A percentile compares a stretch with the other conserved stretches of the same genome.
These are phyloP conservation scores for Elsinoe batatas DNA, from an alignment of 2,329 filamentous ascomycete genomes.

Conservation along the genomic window DNA sequence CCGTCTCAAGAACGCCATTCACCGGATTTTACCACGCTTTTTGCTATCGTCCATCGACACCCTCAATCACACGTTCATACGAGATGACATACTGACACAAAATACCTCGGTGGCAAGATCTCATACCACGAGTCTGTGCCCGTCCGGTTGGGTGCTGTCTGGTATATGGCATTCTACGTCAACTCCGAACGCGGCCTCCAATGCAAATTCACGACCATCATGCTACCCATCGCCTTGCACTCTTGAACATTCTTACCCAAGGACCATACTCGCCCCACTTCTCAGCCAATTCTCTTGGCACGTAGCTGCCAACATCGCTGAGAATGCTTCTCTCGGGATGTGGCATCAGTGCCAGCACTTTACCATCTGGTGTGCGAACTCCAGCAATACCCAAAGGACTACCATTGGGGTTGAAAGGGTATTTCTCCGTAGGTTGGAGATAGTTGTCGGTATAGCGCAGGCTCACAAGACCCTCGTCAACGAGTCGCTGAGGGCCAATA, in stretches of 20 bases:
- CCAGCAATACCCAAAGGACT: slow-evolving; percentile 73
- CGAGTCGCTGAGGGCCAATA: slow-evolving; percentile 44
- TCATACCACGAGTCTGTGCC: too few species aligned
- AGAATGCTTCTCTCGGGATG: slow-evolving; percentile 86
- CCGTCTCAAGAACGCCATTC: too few species aligned
- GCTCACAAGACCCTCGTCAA: slow-evolving; percentile 59
- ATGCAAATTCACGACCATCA: slow-evolving; percentile 7
- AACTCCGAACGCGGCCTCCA: too few species aligned
- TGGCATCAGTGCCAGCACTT: slow-evolving; percentile 84
- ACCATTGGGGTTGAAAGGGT: slow-evolving; percentile 85
- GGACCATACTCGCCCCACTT: slow-evolving; percentile 75
- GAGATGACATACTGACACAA: too few species aligned
- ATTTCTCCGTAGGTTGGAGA: slow-evolving; percentile 63
- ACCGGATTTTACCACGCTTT: too few species aligned
- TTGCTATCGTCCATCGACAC: too few species aligned
- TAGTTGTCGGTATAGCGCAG: slow-evolving; percentile 81
- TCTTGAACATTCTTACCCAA: slow-evolving; percentile 79
- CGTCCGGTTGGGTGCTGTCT: too few species aligned
- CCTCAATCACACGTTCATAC: too few species aligned
- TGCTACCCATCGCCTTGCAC: slow-evolving; percentile 79
- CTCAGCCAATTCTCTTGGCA: slow-evolving; percentile 50
- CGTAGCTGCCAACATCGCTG: slow-evolving; percentile 66
- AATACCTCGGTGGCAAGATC: too few species aligned
- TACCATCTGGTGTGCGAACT: slow-evolving; percentile 65
- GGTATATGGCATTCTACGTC: too few species aligned